Evolutionary conservation across 2,329 filamentous ascomycete genomes (phyloP).

Genomic region (Xylaria sp.): DNA sequence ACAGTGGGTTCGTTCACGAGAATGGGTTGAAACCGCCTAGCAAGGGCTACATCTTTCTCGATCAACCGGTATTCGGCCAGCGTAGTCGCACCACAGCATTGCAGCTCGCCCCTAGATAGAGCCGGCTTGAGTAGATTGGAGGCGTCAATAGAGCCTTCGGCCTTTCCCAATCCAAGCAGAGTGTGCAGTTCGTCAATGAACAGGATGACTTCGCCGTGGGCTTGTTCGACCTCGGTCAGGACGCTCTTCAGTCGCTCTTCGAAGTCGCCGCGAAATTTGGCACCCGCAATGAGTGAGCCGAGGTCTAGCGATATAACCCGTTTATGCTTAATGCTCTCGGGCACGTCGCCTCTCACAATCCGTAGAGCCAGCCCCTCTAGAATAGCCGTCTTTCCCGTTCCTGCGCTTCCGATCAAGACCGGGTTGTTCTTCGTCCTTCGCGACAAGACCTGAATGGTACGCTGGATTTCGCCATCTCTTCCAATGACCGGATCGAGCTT

Average conservation of each 20-base stretch:
- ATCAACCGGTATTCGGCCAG: slow-evolving; percentile 90
- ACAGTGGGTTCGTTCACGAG: slow-evolving; percentile 90
- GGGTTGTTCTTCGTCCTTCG: slow-evolving; percentile 95
- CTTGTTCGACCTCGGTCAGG: slow-evolving; percentile 86
- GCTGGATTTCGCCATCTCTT: slow-evolving; percentile 85
- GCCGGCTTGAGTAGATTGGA: slow-evolving; percentile 94
- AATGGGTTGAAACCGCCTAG: slow-evolving; percentile 91
- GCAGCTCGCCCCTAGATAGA: slow-evolving; percentile 86
- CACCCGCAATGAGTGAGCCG: slow-evolving; percentile 90
- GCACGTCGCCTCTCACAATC: slow-evolving; percentile 90
- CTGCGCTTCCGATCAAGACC: slow-evolving; percentile 87
- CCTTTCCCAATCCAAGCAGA: slow-evolving; percentile 87
- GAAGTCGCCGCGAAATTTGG: slow-evolving; percentile 94
- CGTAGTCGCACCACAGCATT: slow-evolving; percentile 94
- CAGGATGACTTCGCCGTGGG: slow-evolving; percentile 85
- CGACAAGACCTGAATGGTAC: slow-evolving; percentile 92
- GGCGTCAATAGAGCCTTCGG: slow-evolving; percentile 94
- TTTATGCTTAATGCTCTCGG: slow-evolving; percentile 95
- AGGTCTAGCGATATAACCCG: slow-evolving; percentile 85
- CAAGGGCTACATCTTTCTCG: slow-evolving; percentile 93
- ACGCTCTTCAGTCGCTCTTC: slow-evolving; percentile 92
- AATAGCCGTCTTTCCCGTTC: slow-evolving; percentile 92
- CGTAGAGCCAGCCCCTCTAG: slow-evolving; percentile 87
- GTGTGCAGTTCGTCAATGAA: slow-evolving; percentile 96
- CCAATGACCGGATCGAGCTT: slow-evolving; percentile 97